Evolutionary conservation across 2,329 filamentous ascomycete species (phyloP).

Genomic region (Leptographium procerum): DNA sequence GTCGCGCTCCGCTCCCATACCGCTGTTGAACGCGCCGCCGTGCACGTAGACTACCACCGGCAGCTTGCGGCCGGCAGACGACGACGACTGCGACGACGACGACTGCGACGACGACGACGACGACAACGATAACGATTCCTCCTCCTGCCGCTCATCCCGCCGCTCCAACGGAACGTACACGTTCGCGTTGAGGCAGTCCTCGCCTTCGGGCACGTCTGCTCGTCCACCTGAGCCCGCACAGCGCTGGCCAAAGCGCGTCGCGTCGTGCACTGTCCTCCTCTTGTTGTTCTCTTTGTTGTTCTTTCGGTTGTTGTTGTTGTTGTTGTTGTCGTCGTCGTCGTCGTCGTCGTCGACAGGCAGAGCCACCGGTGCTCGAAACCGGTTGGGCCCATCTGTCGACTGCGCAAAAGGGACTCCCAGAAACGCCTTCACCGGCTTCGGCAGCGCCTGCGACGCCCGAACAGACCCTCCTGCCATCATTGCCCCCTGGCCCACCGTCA

Average conservation of each 20-base stretch:
- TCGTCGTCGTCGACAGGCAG: conserved; percentile 12
- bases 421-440: conserved; percentile 30
- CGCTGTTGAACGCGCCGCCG: conserved; percentile 51
- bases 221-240: conserved; percentile 16
- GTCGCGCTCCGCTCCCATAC: conserved; percentile 42
- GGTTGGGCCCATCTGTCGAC: conserved; percentile 27
- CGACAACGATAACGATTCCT: neutral
- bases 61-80: conserved; percentile 14
- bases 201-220: conserved; percentile 22
- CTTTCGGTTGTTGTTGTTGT: too few relatives aligned
- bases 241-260: conserved; percentile 7
- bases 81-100: neutral
- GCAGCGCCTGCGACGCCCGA: neutral
- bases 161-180: conserved; percentile 19
- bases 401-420: conserved; percentile 39
- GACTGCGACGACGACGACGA: neutral
- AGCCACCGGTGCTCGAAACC: conserved; percentile 30
- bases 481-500: conserved; percentile 5
- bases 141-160: conserved; percentile 3
- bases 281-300: too few relatives aligned
- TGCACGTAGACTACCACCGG: conserved; percentile 52
- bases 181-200: conserved; percentile 44
- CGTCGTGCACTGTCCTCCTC: conserved; percentile 4
- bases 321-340: conserved; percentile 3
- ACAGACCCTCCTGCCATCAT: conserved; percentile 1